A percentile compares a stretch with the other conserved stretches of the same genome.
Conservation (phyloP, 805 yeast genomes). For the Ogataea paradorogensis region DNA sequence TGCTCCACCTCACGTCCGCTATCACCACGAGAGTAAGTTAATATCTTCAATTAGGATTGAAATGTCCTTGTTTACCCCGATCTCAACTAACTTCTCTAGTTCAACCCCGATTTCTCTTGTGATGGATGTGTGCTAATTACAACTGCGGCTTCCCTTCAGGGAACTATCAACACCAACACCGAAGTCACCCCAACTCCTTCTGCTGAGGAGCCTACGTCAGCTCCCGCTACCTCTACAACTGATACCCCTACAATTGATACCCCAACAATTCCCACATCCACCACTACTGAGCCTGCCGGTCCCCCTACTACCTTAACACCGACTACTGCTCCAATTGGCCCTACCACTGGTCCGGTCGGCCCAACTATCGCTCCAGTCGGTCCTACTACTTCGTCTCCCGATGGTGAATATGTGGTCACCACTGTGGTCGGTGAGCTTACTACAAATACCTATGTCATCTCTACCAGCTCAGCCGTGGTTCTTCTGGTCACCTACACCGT, state of each 20-base stretch:
- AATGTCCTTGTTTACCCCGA: not conserved
- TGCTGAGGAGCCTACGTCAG: not conserved
- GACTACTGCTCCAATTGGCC: slow-evolving; percentile 7
- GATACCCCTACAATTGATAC: slow-evolving; percentile 13
- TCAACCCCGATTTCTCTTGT: slow-evolving; percentile 24
- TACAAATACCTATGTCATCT: slow-evolving; percentile 18
- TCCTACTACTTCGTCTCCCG: slow-evolving; percentile 1
- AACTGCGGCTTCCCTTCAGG: slow-evolving; percentile 25
- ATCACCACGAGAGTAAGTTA: slow-evolving; percentile 17
- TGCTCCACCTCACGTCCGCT: slow-evolving; percentile 3
- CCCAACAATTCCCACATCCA: slow-evolving; percentile 7
- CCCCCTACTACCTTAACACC: slow-evolving; percentile 10
- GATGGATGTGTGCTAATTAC: slow-evolving; percentile 29
- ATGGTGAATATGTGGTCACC: slow-evolving; percentile 11
- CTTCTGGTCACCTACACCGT: slow-evolving; percentile 20
- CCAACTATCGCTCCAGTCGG: slow-evolving; percentile 4
- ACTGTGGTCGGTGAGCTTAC: slow-evolving; percentile 9
- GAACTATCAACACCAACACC: slow-evolving; percentile 25
- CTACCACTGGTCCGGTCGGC: slow-evolving; percentile 8
- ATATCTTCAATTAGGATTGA: not conserved
- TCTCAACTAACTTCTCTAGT: not conserved
- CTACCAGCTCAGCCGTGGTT: slow-evolving; percentile 19
- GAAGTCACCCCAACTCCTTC: slow-evolving; percentile 7
- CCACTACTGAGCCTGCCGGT: too few relatives aligned
- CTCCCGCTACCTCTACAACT: slow-evolving; percentile 10